Evolutionary conservation across 169 alveolate genomes (phyloP), one percentile per base, ranked within the genome.

Genomic region (Plasmodium sp.): DNA sequence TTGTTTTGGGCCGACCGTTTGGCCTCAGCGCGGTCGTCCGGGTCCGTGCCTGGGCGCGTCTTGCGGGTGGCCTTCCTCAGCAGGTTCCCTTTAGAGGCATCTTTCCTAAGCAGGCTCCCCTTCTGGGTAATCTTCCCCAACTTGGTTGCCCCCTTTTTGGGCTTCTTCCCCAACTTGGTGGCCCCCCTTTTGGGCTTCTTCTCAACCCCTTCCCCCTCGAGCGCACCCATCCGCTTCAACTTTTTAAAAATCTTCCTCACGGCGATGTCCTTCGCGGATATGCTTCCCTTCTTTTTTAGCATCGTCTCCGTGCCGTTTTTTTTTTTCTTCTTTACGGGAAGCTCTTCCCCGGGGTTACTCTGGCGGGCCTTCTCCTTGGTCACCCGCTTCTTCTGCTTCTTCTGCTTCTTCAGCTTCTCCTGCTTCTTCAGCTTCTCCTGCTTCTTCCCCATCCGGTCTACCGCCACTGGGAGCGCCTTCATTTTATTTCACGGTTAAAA

Each of bases 1-100:
- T 75, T 85, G 81, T 85, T 85, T 54, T 85, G 51, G 34, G n/a
- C 72, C 12, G 10, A 7, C 86, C n/a, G 22, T 27, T 33, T 77
- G 6, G 72, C 39, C 12, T 18, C 72, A 71, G n/a, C 48, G 62
- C 5, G 1, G 22, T 14, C 56, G 5, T 84, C 58, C 77, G n/a
- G 9, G 45, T 43, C 31, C 10, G 22, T 83, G 48, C 22, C 74
- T 22, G 2, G 22, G 72, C 2, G 36, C 39, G 33, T 43, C 18
- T 39, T 51, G 14, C 56, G 74, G 36, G 3, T 81, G 22, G 0
- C 36, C 75, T 16, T 22, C 43, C 31, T 80, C 85, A 45, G 43
- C 34, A 14, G 41, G 9, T 6, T 80, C 12, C 41, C 54, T 18
- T 16, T 33, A 0, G 36, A 0, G 34, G 2, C 48, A 18, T 2